phyloP scores from a whole-genome alignment of 805 yeast species.

The Kodamaea leandrae region DNA sequence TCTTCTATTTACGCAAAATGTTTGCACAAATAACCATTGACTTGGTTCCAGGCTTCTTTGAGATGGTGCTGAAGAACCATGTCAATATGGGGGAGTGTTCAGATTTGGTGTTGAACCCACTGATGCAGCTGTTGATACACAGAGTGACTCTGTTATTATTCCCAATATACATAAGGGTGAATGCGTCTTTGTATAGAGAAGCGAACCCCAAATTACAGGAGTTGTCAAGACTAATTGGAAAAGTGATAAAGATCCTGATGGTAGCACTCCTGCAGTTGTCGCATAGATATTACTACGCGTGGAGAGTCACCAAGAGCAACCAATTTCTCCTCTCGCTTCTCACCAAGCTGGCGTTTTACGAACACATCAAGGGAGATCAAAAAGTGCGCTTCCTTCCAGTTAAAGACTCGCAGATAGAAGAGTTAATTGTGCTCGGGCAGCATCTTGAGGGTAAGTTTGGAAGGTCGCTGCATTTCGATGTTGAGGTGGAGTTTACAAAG shows the following conservation, averaged over 20 bases:
- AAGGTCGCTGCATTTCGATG: background rate
- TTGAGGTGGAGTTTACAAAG: background rate
- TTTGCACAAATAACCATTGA: slow-evolving; percentile 25
- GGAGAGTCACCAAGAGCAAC: slow-evolving; percentile 53
- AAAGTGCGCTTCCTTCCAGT: slow-evolving; percentile 15
- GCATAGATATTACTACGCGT: slow-evolving; percentile 60
- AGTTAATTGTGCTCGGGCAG: slow-evolving; percentile 27
- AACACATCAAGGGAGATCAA: slow-evolving; percentile 9
- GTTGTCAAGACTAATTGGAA: slow-evolving; percentile 25
- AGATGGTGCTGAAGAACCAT: slow-evolving; percentile 29
- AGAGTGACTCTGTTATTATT: slow-evolving; percentile 27
- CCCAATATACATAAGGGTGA: slow-evolving; percentile 20
- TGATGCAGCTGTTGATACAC: slow-evolving; percentile 25
- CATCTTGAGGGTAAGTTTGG: slow-evolving; percentile 20
- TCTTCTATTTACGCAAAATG: slow-evolving; percentile 32
- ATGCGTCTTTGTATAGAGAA: slow-evolving; percentile 17
- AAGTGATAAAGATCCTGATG: slow-evolving; percentile 18
- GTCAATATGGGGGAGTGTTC: slow-evolving; percentile 42
- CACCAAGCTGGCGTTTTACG: slow-evolving; percentile 10
- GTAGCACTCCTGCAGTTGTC: slow-evolving; percentile 9
- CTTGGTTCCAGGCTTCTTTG: slow-evolving; percentile 29
- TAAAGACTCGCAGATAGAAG: slow-evolving; percentile 24
- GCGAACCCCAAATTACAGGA: slow-evolving; percentile 16
- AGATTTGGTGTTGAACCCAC: slow-evolving; percentile 43
- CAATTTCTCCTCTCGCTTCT: slow-evolving; percentile 17